phyloP scores from a whole-genome alignment of 2,329 filamentous ascomycete species.

The Pseudomassariella vexata region DNA sequence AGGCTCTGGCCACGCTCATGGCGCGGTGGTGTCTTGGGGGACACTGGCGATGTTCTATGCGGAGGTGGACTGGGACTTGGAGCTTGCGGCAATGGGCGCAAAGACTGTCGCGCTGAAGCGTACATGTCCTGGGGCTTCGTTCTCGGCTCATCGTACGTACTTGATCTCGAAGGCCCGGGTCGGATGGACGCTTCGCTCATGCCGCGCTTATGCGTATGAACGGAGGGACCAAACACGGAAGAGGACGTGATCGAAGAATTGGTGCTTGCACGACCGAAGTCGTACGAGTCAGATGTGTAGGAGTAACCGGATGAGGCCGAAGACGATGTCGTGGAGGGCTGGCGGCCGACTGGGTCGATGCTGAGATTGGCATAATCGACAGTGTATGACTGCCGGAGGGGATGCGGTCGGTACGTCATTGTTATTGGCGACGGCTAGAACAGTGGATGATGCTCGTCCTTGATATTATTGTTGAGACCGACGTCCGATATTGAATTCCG shows the following conservation, averaged over 20 bases:
- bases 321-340: conserved; percentile 65
- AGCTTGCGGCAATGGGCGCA: conserved; percentile 67
- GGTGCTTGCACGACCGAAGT: conserved; percentile 61
- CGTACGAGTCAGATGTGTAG: conserved; percentile 40
- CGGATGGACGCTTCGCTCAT: conserved; percentile 62
- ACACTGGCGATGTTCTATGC: conserved; percentile 14
- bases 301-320: conserved; percentile 67
- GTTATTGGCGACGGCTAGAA: conserved; percentile 19
- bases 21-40: conserved; percentile 22
- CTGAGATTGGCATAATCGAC: conserved; percentile 31
- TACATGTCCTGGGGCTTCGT: conserved; percentile 59
- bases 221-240: conserved; percentile 42
- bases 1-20: conserved; percentile 48
- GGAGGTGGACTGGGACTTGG: conserved; percentile 40
- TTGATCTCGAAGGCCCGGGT: conserved; percentile 43
- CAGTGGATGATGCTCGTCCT: conserved; percentile 16
- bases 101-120: conserved; percentile 66
- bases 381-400: conserved; percentile 47
- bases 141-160: conserved; percentile 37
- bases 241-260: conserved; percentile 66
- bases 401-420: conserved; percentile 54
- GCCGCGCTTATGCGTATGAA: conserved; percentile 62
- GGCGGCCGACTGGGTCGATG: conserved; percentile 52
- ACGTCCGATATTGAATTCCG: conserved; percentile 17
- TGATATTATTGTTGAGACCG: conserved; percentile 15